Conservation (phyloP, 1,284 basidiomycete genomes). For the Rhodotorula sp. region DNA sequence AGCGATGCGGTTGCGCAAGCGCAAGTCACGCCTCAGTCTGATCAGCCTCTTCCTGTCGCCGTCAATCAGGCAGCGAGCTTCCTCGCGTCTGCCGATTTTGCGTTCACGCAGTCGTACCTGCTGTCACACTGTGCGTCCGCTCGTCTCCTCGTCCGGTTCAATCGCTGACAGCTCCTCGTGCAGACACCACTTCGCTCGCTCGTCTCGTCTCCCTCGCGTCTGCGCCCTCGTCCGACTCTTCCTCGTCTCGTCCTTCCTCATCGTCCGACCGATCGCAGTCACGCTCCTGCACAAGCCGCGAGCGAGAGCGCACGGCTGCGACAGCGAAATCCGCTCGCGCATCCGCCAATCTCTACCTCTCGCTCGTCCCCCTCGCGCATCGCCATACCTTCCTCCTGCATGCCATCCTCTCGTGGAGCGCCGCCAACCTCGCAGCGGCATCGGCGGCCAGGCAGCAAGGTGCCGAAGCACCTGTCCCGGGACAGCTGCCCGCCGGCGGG, state of each 20-base stretch:
- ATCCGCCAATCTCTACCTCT: conserved; percentile 27
- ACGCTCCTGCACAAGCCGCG: not conserved
- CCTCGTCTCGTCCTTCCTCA: not conserved
- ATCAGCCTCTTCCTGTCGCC: not conserved
- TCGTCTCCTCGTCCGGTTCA: not conserved
- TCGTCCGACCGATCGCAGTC: not conserved
- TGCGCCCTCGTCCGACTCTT: not conserved
- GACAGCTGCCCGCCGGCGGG: not conserved
- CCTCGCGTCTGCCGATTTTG: conserved; percentile 22
- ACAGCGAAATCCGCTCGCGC: conserved; percentile 5
- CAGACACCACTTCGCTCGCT: conserved; percentile 24
- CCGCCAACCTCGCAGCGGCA: conserved; percentile 25
- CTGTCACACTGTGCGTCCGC: conserved; percentile 12
- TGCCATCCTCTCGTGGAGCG: conserved; percentile 23
- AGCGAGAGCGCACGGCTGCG: no score
- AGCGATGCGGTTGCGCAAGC: no score
- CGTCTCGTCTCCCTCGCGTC: conserved; percentile 26
- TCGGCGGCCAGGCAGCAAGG: not conserved
- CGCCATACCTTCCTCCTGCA: conserved; percentile 13
- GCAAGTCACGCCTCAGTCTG: no score
- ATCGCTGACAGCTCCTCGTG: no score
- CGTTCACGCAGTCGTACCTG: conserved; percentile 25
- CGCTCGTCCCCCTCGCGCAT: conserved; percentile 27
- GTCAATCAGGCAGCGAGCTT: conserved; percentile 15
- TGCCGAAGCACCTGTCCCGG: no score